Evolutionary conservation across 208 protist species (phyloP), one percentile per base, ranked within the genome.

Genomic region (Trypanosoma caninum): DNA sequence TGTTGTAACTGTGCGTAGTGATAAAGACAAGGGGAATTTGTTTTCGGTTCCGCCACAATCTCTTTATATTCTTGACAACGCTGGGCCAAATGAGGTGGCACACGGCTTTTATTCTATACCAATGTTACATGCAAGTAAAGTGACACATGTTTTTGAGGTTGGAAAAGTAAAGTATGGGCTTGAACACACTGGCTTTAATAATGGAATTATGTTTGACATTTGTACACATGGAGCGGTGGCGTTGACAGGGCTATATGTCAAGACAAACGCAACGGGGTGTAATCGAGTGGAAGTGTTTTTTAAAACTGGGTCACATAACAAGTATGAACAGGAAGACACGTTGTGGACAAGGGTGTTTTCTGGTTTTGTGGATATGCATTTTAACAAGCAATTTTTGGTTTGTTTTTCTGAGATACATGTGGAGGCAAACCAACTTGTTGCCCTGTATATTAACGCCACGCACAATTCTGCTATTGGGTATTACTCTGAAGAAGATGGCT

Each of bases 121-220:
- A 11, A 65, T 71, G 0, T 73, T 79, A 9, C 85, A 87, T 0
- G 71, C 74, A 38, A 87, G 76, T 63, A 74, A 72, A 27, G 66
- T 89, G 30, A 78, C 74, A 25, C 76, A 73, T 59, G 61, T 82
- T 7, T 96, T 96, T 72, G 90, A 89, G 41, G 90, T 96, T 3
- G 90, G 90, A 25, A 89, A 86, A 38, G 79, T 59, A 48, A 85
- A 86, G 48, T 92, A 83, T 64, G 72, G 72, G 33, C 61, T 80
- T 35, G 74, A 87, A 59, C 82, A 74, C 47, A 84, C 80, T 14
- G 76, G 70, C 8, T 92, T 82, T 7, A 91, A 91, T 74, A 96
- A 93, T 47, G 90, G 90, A 40, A 91, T 96, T 59, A 90, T 96
- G 72, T 96, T 96, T 62, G 90, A 96, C 77, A 78, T 82, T 74